phyloP scores from a whole-genome alignment of 2,329 filamentous ascomycete species.

The Chrysoporthe deuterocubensis region DNA sequence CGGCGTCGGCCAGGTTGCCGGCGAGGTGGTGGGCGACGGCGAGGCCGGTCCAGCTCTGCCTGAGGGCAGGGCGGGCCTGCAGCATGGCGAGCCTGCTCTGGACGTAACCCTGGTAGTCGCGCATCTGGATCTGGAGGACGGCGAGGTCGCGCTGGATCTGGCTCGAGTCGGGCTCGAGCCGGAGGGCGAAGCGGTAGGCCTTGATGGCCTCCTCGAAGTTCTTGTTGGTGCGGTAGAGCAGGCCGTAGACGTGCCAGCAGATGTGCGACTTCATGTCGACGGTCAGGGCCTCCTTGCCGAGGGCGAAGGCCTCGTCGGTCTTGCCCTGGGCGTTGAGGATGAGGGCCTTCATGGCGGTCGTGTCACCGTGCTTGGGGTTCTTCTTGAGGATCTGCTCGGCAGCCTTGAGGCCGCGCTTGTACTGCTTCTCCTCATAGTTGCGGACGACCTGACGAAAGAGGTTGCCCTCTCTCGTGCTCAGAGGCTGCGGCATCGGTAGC shows the following conservation, averaged over 20 bases:
- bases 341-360: slow-evolving; percentile 97
- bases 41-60: slow-evolving; percentile 97
- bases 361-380: slow-evolving; percentile 94
- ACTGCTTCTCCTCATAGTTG: slow-evolving; percentile 97
- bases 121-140: slow-evolving; percentile 92
- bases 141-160: slow-evolving; percentile 96
- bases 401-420: slow-evolving; percentile 91
- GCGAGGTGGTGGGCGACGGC: slow-evolving; percentile 90
- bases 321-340: slow-evolving; percentile 94
- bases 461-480: slow-evolving; percentile 86
- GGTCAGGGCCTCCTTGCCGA: slow-evolving; percentile 89
- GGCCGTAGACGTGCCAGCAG: slow-evolving; percentile 98
- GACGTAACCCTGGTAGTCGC: slow-evolving; percentile 92
- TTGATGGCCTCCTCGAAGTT: slow-evolving; percentile 99
- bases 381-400: slow-evolving; percentile 97
- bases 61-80: slow-evolving; percentile 76
- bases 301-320: slow-evolving; percentile 88
- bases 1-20: slow-evolving; percentile 84
- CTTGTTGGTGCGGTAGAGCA: slow-evolving; percentile 91
- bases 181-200: slow-evolving; percentile 95
- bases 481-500: slow-evolving; percentile 67
- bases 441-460: slow-evolving; percentile 95
- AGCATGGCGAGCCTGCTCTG: slow-evolving; percentile 89
- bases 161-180: slow-evolving; percentile 88
- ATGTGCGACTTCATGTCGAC: slow-evolving; percentile 99